These are phyloP conservation scores for Decorospora gaudefroyi DNA, from an alignment of 2,329 filamentous ascomycete genomes.

Conservation along the genomic window DNA sequence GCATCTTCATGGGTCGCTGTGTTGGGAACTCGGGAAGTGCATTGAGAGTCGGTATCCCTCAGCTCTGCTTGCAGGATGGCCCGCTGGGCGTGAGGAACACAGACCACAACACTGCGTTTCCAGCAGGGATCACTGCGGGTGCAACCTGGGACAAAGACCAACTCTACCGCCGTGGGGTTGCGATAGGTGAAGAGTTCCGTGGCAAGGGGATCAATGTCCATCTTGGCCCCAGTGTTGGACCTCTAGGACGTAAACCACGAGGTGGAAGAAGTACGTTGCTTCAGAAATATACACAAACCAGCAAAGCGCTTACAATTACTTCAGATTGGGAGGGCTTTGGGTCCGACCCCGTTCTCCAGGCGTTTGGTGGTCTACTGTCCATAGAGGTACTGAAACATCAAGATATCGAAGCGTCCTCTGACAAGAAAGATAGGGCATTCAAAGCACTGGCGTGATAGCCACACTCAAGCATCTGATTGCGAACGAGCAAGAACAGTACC, in stretches of 20 bases:
- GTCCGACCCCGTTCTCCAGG: conserved; percentile 70
- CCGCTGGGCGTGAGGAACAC: conserved; percentile 73
- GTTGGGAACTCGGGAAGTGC: conserved; percentile 78
- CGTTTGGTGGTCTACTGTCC: conserved; percentile 75
- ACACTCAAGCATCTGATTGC: conserved; percentile 69
- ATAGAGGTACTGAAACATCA: too few relatives aligned
- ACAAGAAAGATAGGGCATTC: too few relatives aligned
- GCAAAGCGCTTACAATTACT: conserved; percentile 4
- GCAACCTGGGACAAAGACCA: conserved; percentile 75
- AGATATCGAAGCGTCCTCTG: too few relatives aligned
- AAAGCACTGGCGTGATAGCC: conserved; percentile 74
- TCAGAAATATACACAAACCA: neutral
- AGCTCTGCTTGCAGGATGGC: conserved; percentile 66
- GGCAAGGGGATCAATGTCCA: conserved; percentile 75
- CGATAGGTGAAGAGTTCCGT: conserved; percentile 70
- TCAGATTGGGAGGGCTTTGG: conserved; percentile 72
- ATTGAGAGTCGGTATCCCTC: conserved; percentile 69
- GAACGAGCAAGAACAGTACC: conserved; percentile 70
- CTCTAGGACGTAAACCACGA: conserved; percentile 64
- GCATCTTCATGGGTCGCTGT: conserved; percentile 71
- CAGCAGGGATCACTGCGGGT: conserved; percentile 75
- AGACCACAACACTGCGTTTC: conserved; percentile 76
- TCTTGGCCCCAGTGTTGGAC: conserved; percentile 71
- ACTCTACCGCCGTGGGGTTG: conserved; percentile 69
- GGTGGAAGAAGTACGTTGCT: conserved; percentile 62